Evolutionary conservation across 768 basidiomycete species (phyloP).

Genomic region (Fomitopsis pulvina): DNA sequence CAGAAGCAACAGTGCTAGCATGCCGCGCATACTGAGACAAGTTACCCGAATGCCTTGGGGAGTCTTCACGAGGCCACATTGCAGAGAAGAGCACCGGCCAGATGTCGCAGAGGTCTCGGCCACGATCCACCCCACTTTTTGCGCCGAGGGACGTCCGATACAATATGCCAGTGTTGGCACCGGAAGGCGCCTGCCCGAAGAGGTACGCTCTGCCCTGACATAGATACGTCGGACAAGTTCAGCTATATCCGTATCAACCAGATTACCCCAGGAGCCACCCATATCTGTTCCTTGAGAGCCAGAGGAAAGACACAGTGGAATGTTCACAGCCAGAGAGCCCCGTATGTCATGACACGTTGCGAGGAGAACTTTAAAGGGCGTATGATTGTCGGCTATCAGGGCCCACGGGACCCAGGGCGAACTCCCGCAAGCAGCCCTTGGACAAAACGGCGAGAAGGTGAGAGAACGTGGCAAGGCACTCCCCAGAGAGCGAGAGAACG

Average conservation of each 20-base stretch:
- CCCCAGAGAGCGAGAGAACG: neutral
- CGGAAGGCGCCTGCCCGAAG: too few relatives aligned
- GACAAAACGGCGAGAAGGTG: neutral
- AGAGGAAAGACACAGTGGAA: neutral
- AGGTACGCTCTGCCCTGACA: too few relatives aligned
- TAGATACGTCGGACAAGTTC: too few relatives aligned
- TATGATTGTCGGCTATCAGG: slow-evolving; percentile 2
- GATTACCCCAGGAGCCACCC: too few relatives aligned
- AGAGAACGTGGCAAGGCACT: too few relatives aligned
- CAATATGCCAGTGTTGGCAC: too few relatives aligned
- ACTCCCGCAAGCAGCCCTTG: neutral
- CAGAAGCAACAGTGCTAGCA: neutral
- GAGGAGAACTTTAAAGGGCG: neutral
- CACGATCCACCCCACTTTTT: too few relatives aligned
- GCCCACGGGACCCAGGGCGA: neutral
- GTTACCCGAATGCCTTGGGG: neutral
- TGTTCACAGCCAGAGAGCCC: neutral
- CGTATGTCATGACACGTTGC: neutral
- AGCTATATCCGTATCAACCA: too few relatives aligned
- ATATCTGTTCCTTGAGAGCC: too few relatives aligned
- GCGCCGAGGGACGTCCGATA: too few relatives aligned
- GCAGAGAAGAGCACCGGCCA: neutral
- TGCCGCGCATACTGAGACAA: neutral
- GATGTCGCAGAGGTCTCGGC: neutral
- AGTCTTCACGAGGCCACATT: neutral